Evolutionary conservation across 352 stramenopile species (phyloP).

Genomic region (Aphanomyces invadans): DNA sequence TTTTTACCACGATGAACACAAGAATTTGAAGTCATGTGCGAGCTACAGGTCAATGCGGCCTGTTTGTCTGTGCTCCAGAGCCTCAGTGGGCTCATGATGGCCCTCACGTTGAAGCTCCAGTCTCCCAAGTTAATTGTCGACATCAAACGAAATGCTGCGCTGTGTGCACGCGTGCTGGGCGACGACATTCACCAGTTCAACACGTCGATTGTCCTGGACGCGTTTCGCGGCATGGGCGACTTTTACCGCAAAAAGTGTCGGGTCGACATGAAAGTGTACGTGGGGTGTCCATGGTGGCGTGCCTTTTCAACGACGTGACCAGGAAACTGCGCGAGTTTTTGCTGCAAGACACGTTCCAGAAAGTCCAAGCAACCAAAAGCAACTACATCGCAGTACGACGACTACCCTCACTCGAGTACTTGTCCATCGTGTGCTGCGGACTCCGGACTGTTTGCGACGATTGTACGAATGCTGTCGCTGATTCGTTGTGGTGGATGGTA

Average conservation of each 20-base stretch:
- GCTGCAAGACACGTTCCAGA: slow-evolving; percentile 59
- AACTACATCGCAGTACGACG: slow-evolving; percentile 38
- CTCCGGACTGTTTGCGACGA: slow-evolving; percentile 22
- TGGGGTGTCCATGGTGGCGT: background rate
- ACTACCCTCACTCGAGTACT: background rate
- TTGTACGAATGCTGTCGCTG: too few relatives aligned
- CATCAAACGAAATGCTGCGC: slow-evolving; percentile 56
- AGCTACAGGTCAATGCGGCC: slow-evolving; percentile 49
- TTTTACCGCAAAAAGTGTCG: slow-evolving; percentile 58
- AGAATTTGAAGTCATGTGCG: background rate
- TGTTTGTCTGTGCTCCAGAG: slow-evolving; percentile 73
- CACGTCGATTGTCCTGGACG: slow-evolving; percentile 50
- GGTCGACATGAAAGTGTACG: slow-evolving; percentile 53
- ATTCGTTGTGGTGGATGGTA: slow-evolving; percentile 32
- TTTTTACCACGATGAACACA: background rate
- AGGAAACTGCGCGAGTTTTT: slow-evolving; percentile 62
- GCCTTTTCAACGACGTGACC: background rate
- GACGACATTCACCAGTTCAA: slow-evolving; percentile 77
- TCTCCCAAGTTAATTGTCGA: slow-evolving; percentile 47
- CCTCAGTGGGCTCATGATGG: slow-evolving; percentile 56
- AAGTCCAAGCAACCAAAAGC: slow-evolving; percentile 39
- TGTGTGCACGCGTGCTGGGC: slow-evolving; percentile 47
- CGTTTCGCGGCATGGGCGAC: slow-evolving; percentile 47
- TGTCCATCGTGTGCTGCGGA: too few relatives aligned
- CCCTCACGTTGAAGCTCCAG: slow-evolving; percentile 52